A percentile compares a stretch with the other conserved stretches of the same genome.
Evolutionary conservation across 345 rosid species (phyloP).

Genomic region (Nephelium lappaceum): DNA sequence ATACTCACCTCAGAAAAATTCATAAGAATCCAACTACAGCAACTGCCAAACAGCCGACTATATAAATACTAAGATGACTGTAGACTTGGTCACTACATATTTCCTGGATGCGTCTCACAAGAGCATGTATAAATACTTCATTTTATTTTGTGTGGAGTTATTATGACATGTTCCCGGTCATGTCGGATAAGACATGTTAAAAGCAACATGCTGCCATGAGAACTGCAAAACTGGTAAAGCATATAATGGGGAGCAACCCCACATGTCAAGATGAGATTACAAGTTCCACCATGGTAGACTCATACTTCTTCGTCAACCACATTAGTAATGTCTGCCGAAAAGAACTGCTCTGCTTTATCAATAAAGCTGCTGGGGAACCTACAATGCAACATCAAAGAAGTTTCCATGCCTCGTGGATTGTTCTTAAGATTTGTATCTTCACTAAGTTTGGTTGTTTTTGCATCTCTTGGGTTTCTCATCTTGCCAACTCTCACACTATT

Average conservation of each 20-base stretch:
- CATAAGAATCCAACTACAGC: neutral
- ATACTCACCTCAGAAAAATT: neutral
- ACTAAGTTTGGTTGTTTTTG: conserved; percentile 42
- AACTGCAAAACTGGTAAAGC: neutral
- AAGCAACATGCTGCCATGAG: neutral
- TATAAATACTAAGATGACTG: neutral
- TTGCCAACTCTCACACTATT: conserved; percentile 44
- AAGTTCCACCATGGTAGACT: conserved; percentile 2
- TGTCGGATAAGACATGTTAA: neutral
- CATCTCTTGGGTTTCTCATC: conserved; percentile 55
- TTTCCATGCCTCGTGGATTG: conserved; percentile 34
- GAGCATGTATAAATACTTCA: neutral
- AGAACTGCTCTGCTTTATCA: conserved; percentile 64
- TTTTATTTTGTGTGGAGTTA: neutral
- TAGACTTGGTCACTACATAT: neutral
- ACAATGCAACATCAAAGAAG: conserved; percentile 49
- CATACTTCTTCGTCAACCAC: conserved; percentile 14
- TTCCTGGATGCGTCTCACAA: neutral
- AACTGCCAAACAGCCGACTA: no score
- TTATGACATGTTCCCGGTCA: neutral
- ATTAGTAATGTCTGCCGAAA: conserved; percentile 37
- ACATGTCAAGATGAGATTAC: neutral
- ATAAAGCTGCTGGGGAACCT: conserved; percentile 63
- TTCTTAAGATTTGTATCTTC: conserved; percentile 47
- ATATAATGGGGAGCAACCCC: neutral